A percentile compares a stretch with the other conserved stretches of the same genome.
Conservation (phyloP, 768 basidiomycete species). For the Coprinopsis strossmayeri region DNA sequence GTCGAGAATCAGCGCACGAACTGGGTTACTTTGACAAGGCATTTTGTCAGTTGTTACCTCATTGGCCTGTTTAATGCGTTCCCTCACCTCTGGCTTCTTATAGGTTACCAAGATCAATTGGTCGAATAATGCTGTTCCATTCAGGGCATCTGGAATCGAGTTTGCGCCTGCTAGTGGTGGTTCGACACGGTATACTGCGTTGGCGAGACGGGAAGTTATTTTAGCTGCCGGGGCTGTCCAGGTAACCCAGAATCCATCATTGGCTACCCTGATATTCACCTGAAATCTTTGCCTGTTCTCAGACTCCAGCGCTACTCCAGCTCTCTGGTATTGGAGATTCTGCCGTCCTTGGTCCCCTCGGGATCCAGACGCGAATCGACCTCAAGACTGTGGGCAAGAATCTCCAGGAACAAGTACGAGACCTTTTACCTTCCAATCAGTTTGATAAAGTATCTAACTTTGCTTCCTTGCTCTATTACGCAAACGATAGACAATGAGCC, state of each 20-base stretch:
- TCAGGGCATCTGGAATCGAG: constrained; percentile 39
- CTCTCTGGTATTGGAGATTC: constrained; percentile 54
- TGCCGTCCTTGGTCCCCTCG: constrained; percentile 34
- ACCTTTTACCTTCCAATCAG: not conserved
- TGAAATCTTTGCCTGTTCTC: too few species aligned
- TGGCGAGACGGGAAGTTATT: constrained; percentile 44
- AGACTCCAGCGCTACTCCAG: constrained; percentile 44
- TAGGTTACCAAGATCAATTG: constrained; percentile 42
- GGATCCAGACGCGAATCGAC: constrained; percentile 39
- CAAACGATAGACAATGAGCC: constrained; percentile 30
- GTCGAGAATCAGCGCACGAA: constrained; percentile 40
- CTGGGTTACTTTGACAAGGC: constrained; percentile 41
- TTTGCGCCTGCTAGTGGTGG: constrained; percentile 35
- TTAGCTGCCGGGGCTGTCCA: constrained; percentile 47
- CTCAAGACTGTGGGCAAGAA: constrained; percentile 49
- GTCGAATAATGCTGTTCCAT: constrained; percentile 25
- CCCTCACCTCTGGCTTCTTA: not conserved
- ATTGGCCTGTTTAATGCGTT: not conserved
- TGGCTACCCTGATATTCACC: not conserved
- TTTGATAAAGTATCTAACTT: too few species aligned
- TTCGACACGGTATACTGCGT: constrained; percentile 31
- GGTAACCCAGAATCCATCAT: constrained; percentile 13
- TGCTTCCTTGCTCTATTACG: too few species aligned
- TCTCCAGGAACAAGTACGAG: constrained; percentile 44
- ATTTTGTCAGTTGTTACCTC: constrained; percentile 22